A percentile compares a stretch with the other conserved stretches of the same genome.
Conservation (phyloP, 2,329 filamentous ascomycete genomes). For the Sclerotiophoma versabilis region DNA sequence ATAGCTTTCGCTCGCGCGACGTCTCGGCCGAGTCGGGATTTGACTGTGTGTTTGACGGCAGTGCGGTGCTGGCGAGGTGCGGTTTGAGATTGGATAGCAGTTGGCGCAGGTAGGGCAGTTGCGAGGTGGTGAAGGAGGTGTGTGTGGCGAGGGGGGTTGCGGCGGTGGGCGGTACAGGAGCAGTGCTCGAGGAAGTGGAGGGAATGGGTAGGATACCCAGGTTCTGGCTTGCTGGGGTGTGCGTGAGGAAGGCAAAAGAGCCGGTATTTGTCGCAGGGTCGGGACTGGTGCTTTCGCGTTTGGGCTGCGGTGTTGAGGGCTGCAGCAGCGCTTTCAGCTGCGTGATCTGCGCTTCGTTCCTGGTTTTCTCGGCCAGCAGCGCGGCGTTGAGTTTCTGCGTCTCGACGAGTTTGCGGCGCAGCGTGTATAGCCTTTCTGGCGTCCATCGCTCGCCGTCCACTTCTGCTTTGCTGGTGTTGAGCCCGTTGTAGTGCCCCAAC, state of each 20-base stretch:
- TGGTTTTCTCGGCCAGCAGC: constrained; percentile 72
- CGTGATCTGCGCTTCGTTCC: constrained; percentile 74
- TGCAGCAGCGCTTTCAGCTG: constrained; percentile 67
- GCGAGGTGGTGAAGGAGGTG: constrained; percentile 79
- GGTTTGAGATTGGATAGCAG: constrained; percentile 73
- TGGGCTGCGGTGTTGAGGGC: constrained; percentile 15
- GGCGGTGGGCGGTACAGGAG: constrained; percentile 45
- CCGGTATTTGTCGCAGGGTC: background rate
- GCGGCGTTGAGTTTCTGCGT: constrained; percentile 77
- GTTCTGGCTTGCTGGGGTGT: constrained; percentile 55
- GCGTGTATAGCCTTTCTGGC: constrained; percentile 71
- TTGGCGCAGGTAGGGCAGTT: constrained; percentile 78
- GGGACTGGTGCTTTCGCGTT: constrained; percentile 27
- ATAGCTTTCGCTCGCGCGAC: constrained; percentile 75
- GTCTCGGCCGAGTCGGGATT: constrained; percentile 50
- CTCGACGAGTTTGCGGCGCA: constrained; percentile 77
- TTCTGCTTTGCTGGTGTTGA: background rate
- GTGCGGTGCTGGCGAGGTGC: constrained; percentile 59
- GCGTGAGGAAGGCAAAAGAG: constrained; percentile 64
- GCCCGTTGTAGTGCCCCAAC: constrained; percentile 82
- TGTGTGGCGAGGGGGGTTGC: constrained; percentile 68
- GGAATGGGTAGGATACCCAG: constrained; percentile 52
- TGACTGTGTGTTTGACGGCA: constrained; percentile 23
- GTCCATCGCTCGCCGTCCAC: constrained; percentile 30
- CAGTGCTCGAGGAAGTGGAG: background rate